Evolutionary conservation across 257 asterid genomes (phyloP).

Genomic region (Nicotiana sylvestris): DNA sequence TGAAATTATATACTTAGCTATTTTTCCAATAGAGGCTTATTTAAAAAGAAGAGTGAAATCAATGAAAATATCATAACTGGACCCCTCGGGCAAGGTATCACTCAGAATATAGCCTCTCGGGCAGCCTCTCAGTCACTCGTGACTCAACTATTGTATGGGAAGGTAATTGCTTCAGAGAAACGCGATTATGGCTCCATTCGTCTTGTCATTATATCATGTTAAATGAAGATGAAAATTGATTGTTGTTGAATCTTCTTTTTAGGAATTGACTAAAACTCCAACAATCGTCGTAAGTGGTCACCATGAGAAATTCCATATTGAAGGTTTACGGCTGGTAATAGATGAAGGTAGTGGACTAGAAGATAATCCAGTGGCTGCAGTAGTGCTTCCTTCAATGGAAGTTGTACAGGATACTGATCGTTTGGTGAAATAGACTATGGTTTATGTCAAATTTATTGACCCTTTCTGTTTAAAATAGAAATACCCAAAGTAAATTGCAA

Average conservation of each 20-base stretch:
- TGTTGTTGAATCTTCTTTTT: neutral
- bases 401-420: conserved; percentile 69
- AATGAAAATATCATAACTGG: too few relatives aligned
- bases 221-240: neutral
- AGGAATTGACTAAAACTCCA: conserved; percentile 57
- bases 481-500: neutral
- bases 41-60: too few relatives aligned
- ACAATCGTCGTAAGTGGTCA: conserved; percentile 78
- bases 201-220: neutral
- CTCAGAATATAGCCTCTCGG: too few relatives aligned
- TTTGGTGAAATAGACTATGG: conserved; percentile 1
- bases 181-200: too few relatives aligned
- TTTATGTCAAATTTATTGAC: neutral
- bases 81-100: too few relatives aligned
- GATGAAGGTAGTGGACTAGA: conserved; percentile 79
- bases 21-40: too few relatives aligned
- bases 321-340: conserved; percentile 62
- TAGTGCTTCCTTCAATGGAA: conserved; percentile 65
- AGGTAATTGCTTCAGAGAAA: conserved; percentile 6
- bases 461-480: neutral
- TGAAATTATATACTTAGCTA: too few relatives aligned
- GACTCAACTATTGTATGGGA: conserved; percentile 44
- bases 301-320: conserved; percentile 66
- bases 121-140: too few relatives aligned
- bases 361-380: conserved; percentile 66